Evolutionary conservation across 116 monocot genomes (phyloP).

Genomic region (Cymodocea nodosa): DNA sequence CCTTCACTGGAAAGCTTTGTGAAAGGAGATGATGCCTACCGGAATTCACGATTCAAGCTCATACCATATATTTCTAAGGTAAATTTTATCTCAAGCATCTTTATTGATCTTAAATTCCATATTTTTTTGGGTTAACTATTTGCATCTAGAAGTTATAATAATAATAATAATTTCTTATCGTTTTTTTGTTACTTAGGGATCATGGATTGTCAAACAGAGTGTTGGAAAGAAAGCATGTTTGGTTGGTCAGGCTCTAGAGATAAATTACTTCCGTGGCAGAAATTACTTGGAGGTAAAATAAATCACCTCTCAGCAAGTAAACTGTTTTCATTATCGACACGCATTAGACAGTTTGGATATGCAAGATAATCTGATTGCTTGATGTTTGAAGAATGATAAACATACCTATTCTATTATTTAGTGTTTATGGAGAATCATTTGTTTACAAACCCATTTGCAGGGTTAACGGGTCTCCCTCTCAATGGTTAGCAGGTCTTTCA

Average conservation of each 20-base stretch:
- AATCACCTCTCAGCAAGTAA: too few species aligned
- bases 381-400: background rate
- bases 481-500: too few species aligned
- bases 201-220: constrained; percentile 94
- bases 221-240: constrained; percentile 92
- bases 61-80: constrained; percentile 95
- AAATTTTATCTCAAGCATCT: background rate
- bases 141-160: background rate
- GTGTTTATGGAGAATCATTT: too few species aligned
- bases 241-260: constrained; percentile 76
- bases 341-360: too few species aligned
- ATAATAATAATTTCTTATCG: background rate
- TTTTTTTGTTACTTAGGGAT: constrained; percentile 29
- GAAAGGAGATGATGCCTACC: constrained; percentile 67
- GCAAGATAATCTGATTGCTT: background rate
- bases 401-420: background rate
- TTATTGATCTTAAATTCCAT: background rate
- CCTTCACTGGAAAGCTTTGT: constrained; percentile 66
- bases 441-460: too few species aligned
- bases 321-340: too few species aligned
- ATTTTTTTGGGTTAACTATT: too few species aligned
- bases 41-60: constrained; percentile 92
- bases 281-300: constrained; percentile 77
- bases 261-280: constrained; percentile 69
- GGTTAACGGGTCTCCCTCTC: too few species aligned